Conservation (phyloP, 257 asterid genomes). For the Knoxia roxburghii region DNA sequence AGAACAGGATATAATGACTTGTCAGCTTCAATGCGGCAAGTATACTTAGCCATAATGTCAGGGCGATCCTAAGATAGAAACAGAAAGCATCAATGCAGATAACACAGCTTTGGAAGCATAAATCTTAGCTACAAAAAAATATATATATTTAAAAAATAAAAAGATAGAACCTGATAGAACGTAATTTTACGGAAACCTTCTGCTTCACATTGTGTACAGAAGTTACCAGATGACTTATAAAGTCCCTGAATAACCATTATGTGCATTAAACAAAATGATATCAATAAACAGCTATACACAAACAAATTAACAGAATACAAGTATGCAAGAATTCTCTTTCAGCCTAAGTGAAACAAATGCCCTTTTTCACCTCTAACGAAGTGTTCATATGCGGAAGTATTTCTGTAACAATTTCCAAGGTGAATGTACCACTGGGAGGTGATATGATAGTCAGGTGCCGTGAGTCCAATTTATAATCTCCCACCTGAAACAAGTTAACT, state of each 20-base stretch:
- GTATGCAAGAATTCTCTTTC: not conserved
- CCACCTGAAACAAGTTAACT: slow-evolving; percentile 49
- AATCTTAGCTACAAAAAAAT: not conserved
- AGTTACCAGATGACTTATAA: slow-evolving; percentile 84
- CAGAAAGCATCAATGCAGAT: slow-evolving; percentile 19
- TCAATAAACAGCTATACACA: not conserved
- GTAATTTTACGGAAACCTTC: slow-evolving; percentile 96
- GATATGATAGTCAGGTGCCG: slow-evolving; percentile 69
- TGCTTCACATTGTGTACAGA: slow-evolving; percentile 98
- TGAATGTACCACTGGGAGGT: slow-evolving; percentile 73
- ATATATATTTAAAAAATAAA: not conserved
- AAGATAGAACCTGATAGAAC: slow-evolving; percentile 63
- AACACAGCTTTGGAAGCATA: not conserved
- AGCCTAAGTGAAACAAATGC: not conserved
- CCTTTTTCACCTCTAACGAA: slow-evolving; percentile 75
- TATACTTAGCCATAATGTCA: slow-evolving; percentile 91
- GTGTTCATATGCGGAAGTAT: slow-evolving; percentile 88
- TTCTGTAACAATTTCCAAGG: slow-evolving; percentile 74
- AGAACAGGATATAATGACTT: slow-evolving; percentile 83
- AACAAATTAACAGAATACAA: not conserved
- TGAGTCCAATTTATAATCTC: slow-evolving; percentile 47
- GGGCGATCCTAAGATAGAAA: slow-evolving; percentile 75
- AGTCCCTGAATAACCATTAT: slow-evolving; percentile 63
- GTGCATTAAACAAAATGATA: slow-evolving; percentile 12
- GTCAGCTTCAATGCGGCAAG: slow-evolving; percentile 88